Base-by-base conservation (phyloP, 2,329 filamentous ascomycete genomes). In the Cladosporium sp. region DNA sequence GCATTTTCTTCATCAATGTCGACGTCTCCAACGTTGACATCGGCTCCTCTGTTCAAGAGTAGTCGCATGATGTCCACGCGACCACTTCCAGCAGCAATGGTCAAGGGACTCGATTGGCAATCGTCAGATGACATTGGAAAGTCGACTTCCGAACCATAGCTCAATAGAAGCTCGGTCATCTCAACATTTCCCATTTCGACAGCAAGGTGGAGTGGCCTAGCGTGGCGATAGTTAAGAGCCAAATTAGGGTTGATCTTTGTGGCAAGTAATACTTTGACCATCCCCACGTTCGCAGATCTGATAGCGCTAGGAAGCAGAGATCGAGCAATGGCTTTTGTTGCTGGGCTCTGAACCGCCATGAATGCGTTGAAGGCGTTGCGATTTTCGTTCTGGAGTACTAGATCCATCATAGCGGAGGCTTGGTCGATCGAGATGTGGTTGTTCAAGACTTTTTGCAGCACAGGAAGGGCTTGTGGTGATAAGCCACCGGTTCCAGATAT, bases 261-360 rank as follows among this genome's bases (percentile, higher is more conserved):
- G 11, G 30, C 38, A 3, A 55, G 17, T 15, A 55, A 37, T 20
- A 19, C 5, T 3, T 25, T 11, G 37, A 43, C 38, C 15, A 55
- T 17, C 8, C 15, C 8, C 6, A 42, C 3, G 17, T 55, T 22
- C 2, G 12, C 28, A 39, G 51, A 42, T 30, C 7, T 1, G 5
- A 55, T 55, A 3, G 51, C 51, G 5, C 15, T 22, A 22, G 51
- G 51, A 15, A 55, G 28, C 7, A 55, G 28, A 9, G 1, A 43
- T n/a, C 51, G 51, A 55, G 39, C 51, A 25, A 55, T 55, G 7
- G 51, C 51, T 22, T 55, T 17, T n/a, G 51, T 42, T 55, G 39
- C 51, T 5, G 51, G 38, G 5, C n/a, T 34, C 14, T 34, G 51
- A 12, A 3, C 25, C 15, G 51, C 34, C 9, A 55, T 30, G 2